A percentile compares a stretch with the other conserved stretches of the same genome.
Evolutionary conservation across 2,329 filamentous ascomycete genomes (phyloP).

Genomic region (Ophiocordyceps polyrhachis-furcata): DNA sequence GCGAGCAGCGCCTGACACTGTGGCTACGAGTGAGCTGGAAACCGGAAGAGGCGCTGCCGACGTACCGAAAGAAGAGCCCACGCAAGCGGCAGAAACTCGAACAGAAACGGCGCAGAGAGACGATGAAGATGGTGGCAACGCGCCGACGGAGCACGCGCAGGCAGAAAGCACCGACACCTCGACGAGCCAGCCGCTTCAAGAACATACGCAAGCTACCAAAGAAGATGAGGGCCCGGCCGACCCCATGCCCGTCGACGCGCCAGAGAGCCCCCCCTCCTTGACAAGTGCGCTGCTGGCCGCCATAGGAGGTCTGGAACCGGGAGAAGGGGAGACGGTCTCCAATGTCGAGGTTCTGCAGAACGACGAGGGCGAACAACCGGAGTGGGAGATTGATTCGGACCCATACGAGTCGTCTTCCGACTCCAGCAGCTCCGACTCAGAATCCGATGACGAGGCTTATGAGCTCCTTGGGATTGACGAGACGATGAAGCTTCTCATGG

Average conservation of each 20-base stretch:
- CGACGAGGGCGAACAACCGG: conserved; percentile 33
- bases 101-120: not conserved
- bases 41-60: not conserved
- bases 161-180: not conserved
- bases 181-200: not conserved
- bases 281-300: conserved; percentile 25
- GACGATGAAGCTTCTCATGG: conserved; percentile 70
- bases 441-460: conserved; percentile 43
- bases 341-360: conserved; percentile 8
- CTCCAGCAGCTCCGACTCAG: conserved; percentile 34
- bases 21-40: not conserved
- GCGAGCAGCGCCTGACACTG: not conserved
- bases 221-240: conserved; percentile 5
- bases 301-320: conserved; percentile 18
- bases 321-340: conserved; percentile 1
- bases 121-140: not conserved
- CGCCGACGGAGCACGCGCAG: not conserved
- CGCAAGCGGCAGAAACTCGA: not conserved
- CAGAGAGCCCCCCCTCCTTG: conserved; percentile 17
- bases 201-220: not conserved
- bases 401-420: conserved; percentile 56
- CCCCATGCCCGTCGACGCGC: conserved; percentile 18
- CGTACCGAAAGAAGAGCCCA: not conserved
- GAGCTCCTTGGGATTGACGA: conserved; percentile 65
- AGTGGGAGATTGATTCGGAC: conserved; percentile 73